Evolutionary conservation across 2,329 filamentous ascomycete species (phyloP).

Genomic region (Nemania sp.): DNA sequence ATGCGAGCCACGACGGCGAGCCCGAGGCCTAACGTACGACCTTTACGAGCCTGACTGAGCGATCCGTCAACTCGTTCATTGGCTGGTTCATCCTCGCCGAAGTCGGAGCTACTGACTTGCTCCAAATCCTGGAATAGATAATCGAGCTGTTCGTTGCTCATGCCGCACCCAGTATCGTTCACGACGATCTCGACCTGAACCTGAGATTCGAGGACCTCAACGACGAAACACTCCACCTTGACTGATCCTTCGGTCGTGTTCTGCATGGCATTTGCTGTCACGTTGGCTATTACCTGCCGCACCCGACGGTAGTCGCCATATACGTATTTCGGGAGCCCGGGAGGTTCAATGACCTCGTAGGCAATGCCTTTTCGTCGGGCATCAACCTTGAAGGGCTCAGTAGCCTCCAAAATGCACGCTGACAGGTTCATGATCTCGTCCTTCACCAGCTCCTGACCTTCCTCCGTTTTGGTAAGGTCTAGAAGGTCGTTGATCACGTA

Average conservation of each 20-base stretch:
- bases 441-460: conserved; percentile 77
- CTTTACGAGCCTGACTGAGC: conserved; percentile 38
- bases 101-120: conserved; percentile 57
- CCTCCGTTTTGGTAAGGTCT: conserved; percentile 85
- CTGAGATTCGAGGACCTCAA: conserved; percentile 55
- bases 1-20: conserved; percentile 87
- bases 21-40: conserved; percentile 72
- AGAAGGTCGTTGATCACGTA: conserved; percentile 93
- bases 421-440: conserved; percentile 78
- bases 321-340: conserved; percentile 71
- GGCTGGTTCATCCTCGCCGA: conserved; percentile 37
- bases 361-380: conserved; percentile 74
- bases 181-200: conserved; percentile 75
- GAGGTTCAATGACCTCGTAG: conserved; percentile 70
- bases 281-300: conserved; percentile 81
- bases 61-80: conserved; percentile 28
- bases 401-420: conserved; percentile 75
- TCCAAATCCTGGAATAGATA: conserved; percentile 63
- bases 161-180: conserved; percentile 75
- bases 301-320: conserved; percentile 79
- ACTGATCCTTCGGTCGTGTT: conserved; percentile 72
- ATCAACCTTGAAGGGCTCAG: conserved; percentile 73
- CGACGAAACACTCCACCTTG: conserved; percentile 70
- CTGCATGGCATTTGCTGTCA: conserved; percentile 84
- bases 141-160: conserved; percentile 59